Conservation (phyloP, 1,284 basidiomycete genomes). For the Ustilago loliicola region DNA sequence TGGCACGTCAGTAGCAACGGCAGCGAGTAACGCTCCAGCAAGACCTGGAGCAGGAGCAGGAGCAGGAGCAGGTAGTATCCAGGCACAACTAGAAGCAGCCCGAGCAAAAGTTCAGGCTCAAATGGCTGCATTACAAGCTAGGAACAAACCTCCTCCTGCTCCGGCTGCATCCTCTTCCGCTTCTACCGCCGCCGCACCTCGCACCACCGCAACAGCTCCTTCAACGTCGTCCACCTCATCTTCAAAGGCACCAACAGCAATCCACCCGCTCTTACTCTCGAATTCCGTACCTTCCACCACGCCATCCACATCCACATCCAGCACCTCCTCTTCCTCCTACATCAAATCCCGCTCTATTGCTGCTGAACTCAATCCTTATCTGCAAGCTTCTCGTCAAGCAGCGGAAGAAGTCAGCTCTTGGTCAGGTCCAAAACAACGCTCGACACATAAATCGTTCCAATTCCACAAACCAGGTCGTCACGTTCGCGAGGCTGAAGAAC, state of each 20-base stretch:
- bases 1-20: neutral
- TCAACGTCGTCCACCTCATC: conserved; percentile 2
- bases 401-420: conserved; percentile 19
- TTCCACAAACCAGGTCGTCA: conserved; percentile 67
- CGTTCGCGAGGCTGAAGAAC: conserved; percentile 63
- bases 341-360: conserved; percentile 19
- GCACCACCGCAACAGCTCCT: conserved; percentile 6
- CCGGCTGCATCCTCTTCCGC: neutral
- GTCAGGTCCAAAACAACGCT: conserved; percentile 44
- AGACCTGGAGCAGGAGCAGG: conserved; percentile 1
- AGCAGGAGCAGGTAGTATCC: conserved; percentile 26
- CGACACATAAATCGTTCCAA: conserved; percentile 62
- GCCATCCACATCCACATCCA: conserved; percentile 12
- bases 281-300: conserved; percentile 14
- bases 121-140: conserved; percentile 34
- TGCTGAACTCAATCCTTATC: conserved; percentile 58
- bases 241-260: conserved; percentile 51
- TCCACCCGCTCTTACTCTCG: conserved; percentile 61
- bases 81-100: conserved; percentile 59
- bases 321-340: conserved; percentile 7
- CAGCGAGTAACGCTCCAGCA: neutral
- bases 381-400: conserved; percentile 36
- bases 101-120: conserved; percentile 51
- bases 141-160: conserved; percentile 5
- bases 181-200: neutral